A percentile compares a stretch with the other conserved stretches of the same genome.
Evolutionary conservation across 1,139 yeast genomes (phyloP).

Genomic region (Suhomyces maxii): DNA sequence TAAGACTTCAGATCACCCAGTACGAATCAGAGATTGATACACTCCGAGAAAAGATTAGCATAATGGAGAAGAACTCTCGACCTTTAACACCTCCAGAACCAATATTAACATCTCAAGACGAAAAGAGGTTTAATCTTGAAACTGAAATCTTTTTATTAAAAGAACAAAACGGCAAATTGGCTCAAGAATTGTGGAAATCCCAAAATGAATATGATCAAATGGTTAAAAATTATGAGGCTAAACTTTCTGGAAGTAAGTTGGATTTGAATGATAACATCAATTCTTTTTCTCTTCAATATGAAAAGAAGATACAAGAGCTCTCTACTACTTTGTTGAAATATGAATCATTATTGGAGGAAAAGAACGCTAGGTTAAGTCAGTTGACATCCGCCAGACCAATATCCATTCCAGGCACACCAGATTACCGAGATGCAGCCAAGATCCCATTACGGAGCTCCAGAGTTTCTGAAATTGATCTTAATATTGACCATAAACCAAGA

Average conservation of each 20-base stretch:
- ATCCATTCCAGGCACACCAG: slow-evolving; percentile 32
- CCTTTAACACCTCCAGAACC: background rate
- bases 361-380: slow-evolving; percentile 36
- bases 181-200: slow-evolving; percentile 16
- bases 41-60: background rate
- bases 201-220: slow-evolving; percentile 19
- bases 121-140: slow-evolving; percentile 20
- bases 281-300: slow-evolving; percentile 14
- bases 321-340: slow-evolving; percentile 30
- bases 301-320: slow-evolving; percentile 32
- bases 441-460: slow-evolving; percentile 10
- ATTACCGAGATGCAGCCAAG: slow-evolving; percentile 7
- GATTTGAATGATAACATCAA: slow-evolving; percentile 20
- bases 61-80: background rate
- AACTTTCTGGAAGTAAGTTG: slow-evolving; percentile 25
- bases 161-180: slow-evolving; percentile 21
- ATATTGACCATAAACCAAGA: slow-evolving; percentile 5
- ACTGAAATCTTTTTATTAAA: slow-evolving; percentile 20
- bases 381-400: slow-evolving; percentile 45
- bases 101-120: slow-evolving; percentile 16
- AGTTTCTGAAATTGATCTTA: slow-evolving; percentile 7
- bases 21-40: slow-evolving; percentile 6
- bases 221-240: slow-evolving; percentile 24
- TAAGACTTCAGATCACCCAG: slow-evolving; percentile 17
- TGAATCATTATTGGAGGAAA: slow-evolving; percentile 40